Evolutionary conservation across 495 filamentous ascomycete species (phyloP), one percentile per base, ranked within the genome.

Genomic region (Sphaerosporella brunnea): DNA sequence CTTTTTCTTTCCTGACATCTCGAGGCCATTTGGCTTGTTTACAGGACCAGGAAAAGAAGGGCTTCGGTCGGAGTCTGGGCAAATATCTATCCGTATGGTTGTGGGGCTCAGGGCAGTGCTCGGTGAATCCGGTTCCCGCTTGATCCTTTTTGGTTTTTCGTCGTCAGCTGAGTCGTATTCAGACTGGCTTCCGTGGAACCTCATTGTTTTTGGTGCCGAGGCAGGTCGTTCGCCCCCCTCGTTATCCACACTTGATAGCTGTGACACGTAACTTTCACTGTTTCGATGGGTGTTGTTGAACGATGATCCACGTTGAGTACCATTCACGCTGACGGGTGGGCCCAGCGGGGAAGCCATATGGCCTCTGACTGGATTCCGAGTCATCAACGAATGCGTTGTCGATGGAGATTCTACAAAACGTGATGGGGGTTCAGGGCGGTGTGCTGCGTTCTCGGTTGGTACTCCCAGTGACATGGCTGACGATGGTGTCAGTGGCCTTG

Each of bases 41-140:
- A 23, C 19, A 18, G 43, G 21, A 11, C 43, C 43, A 21, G 43
- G 3, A 23, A 20, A 36, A 8, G 25, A 36, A 21, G 32, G 45
- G 15, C 35, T 48, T 26, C 36, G 45, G 32, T 28, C 23, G 34
- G 18, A 21, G 13, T n/a, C n/a, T n/a, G n/a, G n/a, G n/a, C n/a
- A n/a, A n/a, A n/a, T 16, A 24, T 48, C 34, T 8, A 39, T 38
- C 36, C 35, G 15, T 11, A 11, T 23, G 10, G 16, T 39, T 25
- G 16, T 24, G 9, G 56, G 56, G 24, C 55, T 59, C 18, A 47
- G 34, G 41, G 49, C 56, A 23, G 44, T 47, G 30, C 51, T 59
- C 21, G 51, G 43, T 25, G 55, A 59, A 15, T 47, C 46, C 23
- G 47, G 43, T 35, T 59, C 56, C 28, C 56, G 35, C 45, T 59